Conservation (phyloP, 2,329 filamentous ascomycete genomes). For the Thielaviopsis punctulata region DNA sequence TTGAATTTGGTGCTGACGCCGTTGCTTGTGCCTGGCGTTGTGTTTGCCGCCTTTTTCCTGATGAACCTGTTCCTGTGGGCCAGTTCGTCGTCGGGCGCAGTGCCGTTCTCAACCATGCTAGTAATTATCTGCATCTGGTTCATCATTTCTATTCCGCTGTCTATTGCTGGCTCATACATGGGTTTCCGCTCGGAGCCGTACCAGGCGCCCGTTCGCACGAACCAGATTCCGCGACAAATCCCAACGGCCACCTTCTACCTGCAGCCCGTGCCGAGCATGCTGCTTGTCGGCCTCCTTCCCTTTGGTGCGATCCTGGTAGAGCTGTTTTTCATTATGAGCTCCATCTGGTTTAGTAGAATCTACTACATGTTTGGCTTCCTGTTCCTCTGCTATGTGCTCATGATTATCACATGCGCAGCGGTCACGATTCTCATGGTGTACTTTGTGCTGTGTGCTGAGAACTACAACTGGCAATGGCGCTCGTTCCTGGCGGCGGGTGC, state of each 20-base stretch:
- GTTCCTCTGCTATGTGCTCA: slow-evolving; percentile 91
- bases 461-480: slow-evolving; percentile 99
- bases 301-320: slow-evolving; percentile 97
- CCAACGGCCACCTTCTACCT: slow-evolving; percentile 72
- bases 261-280: slow-evolving; percentile 71
- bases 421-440: slow-evolving; percentile 92
- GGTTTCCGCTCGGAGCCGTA: slow-evolving; percentile 63
- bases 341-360: slow-evolving; percentile 95
- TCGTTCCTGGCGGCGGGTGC: slow-evolving; percentile 84
- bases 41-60: slow-evolving; percentile 80
- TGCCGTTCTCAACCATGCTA: slow-evolving; percentile 93
- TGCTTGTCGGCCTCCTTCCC: slow-evolving; percentile 79
- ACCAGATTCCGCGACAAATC: slow-evolving; percentile 96
- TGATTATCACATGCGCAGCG: slow-evolving; percentile 87
- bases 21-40: slow-evolving; percentile 64
- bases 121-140: slow-evolving; percentile 93
- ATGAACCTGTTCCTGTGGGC: slow-evolving; percentile 95
- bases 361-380: slow-evolving; percentile 99
- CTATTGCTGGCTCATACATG: slow-evolving; percentile 78
- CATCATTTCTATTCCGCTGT: slow-evolving; percentile 82
- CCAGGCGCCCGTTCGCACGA: slow-evolving; percentile 74
- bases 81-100: slow-evolving; percentile 77
- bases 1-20: slow-evolving; percentile 81
- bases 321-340: slow-evolving; percentile 98
- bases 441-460: slow-evolving; percentile 86